Evolutionary conservation across 2,329 filamentous ascomycete genomes (phyloP).

Genomic region (Purpureocillium takamizusanense): DNA sequence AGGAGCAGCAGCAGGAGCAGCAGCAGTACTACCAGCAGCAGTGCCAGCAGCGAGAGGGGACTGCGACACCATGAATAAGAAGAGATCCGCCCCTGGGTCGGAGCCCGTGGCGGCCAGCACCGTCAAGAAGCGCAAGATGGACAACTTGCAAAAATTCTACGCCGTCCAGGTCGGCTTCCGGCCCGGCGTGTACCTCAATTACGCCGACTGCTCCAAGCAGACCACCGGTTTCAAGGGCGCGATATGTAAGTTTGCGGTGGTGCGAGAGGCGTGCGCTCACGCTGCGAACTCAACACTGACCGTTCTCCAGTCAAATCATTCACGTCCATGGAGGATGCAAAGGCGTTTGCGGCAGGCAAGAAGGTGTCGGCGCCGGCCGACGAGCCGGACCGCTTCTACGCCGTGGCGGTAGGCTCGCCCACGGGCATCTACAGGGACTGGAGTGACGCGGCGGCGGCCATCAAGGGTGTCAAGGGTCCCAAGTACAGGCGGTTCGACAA

Average conservation of each 20-base stretch:
- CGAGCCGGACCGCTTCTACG: conserved; percentile 45
- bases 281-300: no score
- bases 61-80: conserved; percentile 18
- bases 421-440: conserved; percentile 56
- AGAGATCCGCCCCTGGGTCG: conserved; percentile 15
- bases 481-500: conserved; percentile 63
- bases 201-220: conserved; percentile 52
- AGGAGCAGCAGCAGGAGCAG: no score
- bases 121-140: conserved; percentile 39
- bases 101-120: conserved; percentile 7
- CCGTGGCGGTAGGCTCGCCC: conserved; percentile 47
- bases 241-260: conserved; percentile 52
- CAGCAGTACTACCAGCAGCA: no score
- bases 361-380: conserved; percentile 25
- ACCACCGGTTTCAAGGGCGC: conserved; percentile 55
- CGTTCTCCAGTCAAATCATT: conserved; percentile 94
- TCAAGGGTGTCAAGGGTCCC: conserved; percentile 61
- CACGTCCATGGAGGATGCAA: conserved; percentile 61
- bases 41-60: no score
- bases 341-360: conserved; percentile 62
- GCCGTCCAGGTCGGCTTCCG: conserved; percentile 47
- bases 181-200: conserved; percentile 54
- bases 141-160: conserved; percentile 48
- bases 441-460: conserved; percentile 63
- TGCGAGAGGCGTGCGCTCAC: no score